Evolutionary conservation across 345 rosid genomes (phyloP).

Genomic region (Adansonia digitata): DNA sequence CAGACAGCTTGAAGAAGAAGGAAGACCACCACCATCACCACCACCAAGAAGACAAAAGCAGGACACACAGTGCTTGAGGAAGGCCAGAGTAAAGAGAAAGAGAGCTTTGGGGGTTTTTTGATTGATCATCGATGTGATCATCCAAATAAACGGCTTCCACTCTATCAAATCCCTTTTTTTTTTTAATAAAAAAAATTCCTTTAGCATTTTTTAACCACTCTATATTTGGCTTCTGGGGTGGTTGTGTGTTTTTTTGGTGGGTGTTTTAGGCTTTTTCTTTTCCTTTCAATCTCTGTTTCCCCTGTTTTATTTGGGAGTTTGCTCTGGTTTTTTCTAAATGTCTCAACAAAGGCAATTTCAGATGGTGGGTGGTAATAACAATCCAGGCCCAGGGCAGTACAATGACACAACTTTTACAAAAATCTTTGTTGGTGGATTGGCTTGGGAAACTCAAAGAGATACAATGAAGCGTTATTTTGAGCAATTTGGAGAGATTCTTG

Average conservation of each 20-base stretch:
- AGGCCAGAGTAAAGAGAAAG: neutral
- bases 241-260: slow-evolving; percentile 5
- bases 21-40: neutral
- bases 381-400: slow-evolving; percentile 24
- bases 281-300: neutral
- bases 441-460: slow-evolving; percentile 96
- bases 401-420: slow-evolving; percentile 80
- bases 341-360: slow-evolving; percentile 56
- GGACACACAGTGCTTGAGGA: slow-evolving; percentile 26
- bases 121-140: slow-evolving; percentile 28
- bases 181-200: neutral
- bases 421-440: slow-evolving; percentile 92
- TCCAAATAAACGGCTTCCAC: slow-evolving; percentile 29
- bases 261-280: neutral
- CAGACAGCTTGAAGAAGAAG: slow-evolving; percentile 10
- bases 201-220: slow-evolving; percentile 19
- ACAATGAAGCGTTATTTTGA: slow-evolving; percentile 88
- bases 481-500: slow-evolving; percentile 92
- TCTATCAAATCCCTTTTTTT: slow-evolving; percentile 13
- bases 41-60: slow-evolving; percentile 7
- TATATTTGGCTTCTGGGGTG: slow-evolving; percentile 34
- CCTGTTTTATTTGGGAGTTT: slow-evolving; percentile 3
- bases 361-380: slow-evolving; percentile 34
- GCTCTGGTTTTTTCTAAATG: slow-evolving; percentile 12
- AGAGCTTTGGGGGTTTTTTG: slow-evolving; percentile 14